phyloP scores from a whole-genome alignment of 2,329 filamentous ascomycete genomes.

The Pseudogymnoascus sp. region DNA sequence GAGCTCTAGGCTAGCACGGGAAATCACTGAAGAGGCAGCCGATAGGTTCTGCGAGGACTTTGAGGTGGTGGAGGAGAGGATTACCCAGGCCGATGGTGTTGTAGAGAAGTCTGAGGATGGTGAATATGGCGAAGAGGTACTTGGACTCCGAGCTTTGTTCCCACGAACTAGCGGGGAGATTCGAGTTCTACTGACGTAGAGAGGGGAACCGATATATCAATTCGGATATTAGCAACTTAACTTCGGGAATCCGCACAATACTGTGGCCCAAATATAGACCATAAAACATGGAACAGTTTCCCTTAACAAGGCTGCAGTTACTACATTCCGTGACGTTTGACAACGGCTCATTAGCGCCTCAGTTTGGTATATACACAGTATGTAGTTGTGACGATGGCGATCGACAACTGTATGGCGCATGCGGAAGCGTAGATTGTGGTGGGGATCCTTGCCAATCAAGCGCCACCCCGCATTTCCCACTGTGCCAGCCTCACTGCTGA shows the following conservation, averaged over 20 bases:
- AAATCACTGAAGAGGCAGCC: conserved; percentile 75
- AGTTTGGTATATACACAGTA: background rate
- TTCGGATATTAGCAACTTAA: background rate
- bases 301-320: background rate
- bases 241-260: background rate
- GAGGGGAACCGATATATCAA: background rate
- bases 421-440: conserved; percentile 2
- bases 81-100: conserved; percentile 50
- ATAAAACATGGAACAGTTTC: background rate
- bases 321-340: background rate
- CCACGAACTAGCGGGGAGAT: conserved; percentile 30
- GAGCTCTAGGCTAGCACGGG: conserved; percentile 61
- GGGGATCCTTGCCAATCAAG: conserved; percentile 3
- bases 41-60: conserved; percentile 82
- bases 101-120: conserved; percentile 18
- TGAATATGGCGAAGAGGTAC: conserved; percentile 20
- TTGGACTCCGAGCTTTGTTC: conserved; percentile 23
- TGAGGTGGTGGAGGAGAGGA: conserved; percentile 55
- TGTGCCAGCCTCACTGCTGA: background rate
- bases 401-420: conserved; percentile 4
- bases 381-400: conserved; percentile 2
- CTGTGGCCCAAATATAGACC: background rate
- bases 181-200: conserved; percentile 28
- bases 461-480: background rate
- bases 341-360: background rate